A percentile compares a stretch with the other conserved stretches of the same genome.
phyloP scores from a whole-genome alignment of 164 flowering plant genomes.

The Vitis labrusca region DNA sequence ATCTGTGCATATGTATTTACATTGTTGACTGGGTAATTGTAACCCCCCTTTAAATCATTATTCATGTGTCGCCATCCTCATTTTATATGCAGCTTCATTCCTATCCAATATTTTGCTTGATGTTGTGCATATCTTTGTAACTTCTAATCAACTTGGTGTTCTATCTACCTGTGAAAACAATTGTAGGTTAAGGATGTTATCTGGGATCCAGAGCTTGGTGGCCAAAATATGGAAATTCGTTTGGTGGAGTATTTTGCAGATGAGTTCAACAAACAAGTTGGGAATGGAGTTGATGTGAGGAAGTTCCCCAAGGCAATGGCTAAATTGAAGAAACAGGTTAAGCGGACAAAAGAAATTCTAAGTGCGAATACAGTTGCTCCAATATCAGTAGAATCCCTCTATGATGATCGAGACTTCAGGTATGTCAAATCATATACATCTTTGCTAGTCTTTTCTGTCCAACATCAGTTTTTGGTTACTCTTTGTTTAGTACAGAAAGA shows the following conservation, averaged over 20 bases:
- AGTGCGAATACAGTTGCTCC: slow-evolving; percentile 96
- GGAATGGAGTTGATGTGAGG: slow-evolving; percentile 86
- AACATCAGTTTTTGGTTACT: too few relatives aligned
- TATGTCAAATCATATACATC: slow-evolving; percentile 16
- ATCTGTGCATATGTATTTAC: too few relatives aligned
- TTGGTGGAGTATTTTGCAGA: slow-evolving; percentile 94
- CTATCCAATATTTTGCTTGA: too few relatives aligned
- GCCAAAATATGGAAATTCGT: slow-evolving; percentile 81
- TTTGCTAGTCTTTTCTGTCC: too few relatives aligned
- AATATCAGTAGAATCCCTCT: slow-evolving; percentile 91
- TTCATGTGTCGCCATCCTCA: too few relatives aligned
- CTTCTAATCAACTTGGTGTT: too few relatives aligned
- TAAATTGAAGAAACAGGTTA: slow-evolving; percentile 95
- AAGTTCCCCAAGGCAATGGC: slow-evolving; percentile 95
- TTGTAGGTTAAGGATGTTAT: slow-evolving; percentile 92
- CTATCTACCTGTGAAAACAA: background rate
- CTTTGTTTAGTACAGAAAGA: too few relatives aligned
- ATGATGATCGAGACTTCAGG: slow-evolving; percentile 95
- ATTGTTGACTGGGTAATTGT: too few relatives aligned
- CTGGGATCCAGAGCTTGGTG: slow-evolving; percentile 95
- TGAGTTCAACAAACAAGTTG: slow-evolving; percentile 89
- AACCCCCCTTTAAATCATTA: too few relatives aligned
- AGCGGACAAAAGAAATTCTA: slow-evolving; percentile 95
- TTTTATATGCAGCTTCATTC: too few relatives aligned
- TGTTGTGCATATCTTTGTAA: too few relatives aligned